Conservation (phyloP, 768 basidiomycete genomes). For the Leccinum rimulosum region DNA sequence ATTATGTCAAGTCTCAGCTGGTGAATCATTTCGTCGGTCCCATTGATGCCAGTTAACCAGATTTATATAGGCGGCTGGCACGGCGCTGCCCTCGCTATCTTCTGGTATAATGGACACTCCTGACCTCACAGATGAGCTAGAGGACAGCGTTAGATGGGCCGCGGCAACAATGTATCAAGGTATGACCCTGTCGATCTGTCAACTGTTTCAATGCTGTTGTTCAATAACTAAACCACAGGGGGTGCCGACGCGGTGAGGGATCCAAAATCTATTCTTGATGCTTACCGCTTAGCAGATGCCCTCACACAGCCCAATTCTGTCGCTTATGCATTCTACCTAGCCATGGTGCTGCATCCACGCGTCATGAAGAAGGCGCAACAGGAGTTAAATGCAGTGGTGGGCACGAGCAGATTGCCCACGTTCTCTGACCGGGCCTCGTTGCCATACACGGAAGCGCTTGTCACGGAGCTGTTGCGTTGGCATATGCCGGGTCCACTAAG, state of each 20-base stretch:
- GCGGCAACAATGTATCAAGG: slow-evolving; percentile 13
- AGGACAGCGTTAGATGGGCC: slow-evolving; percentile 20
- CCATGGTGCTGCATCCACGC: slow-evolving; percentile 29
- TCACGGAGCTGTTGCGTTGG: slow-evolving; percentile 26
- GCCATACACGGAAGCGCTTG: not conserved
- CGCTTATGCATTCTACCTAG: slow-evolving; percentile 20
- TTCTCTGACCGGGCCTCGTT: slow-evolving; percentile 23
- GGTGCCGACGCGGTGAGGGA: slow-evolving; percentile 22
- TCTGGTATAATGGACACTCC: slow-evolving; percentile 10
- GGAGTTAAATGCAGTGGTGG: slow-evolving; percentile 28
- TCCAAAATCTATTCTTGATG: rapidly evolving
- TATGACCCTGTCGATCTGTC: not conserved
- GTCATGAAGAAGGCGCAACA: slow-evolving; percentile 25
- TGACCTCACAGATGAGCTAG: slow-evolving; percentile 10
- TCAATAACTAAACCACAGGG: slow-evolving; percentile 3
- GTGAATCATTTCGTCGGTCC: slow-evolving; percentile 1
- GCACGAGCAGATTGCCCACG: slow-evolving; percentile 19
- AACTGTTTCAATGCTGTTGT: rapidly evolving
- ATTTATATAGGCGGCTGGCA: slow-evolving; percentile 13
- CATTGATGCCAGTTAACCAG: not conserved
- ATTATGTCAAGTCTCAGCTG: slow-evolving; percentile 13
- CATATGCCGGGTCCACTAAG: slow-evolving; percentile 16
- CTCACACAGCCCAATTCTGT: slow-evolving; percentile 13
- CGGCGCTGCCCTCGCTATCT: slow-evolving; percentile 14
- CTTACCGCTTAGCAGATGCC: not conserved